phyloP scores from a whole-genome alignment of 1,284 basidiomycete genomes.

The Cryptococcus neoformans region DNA sequence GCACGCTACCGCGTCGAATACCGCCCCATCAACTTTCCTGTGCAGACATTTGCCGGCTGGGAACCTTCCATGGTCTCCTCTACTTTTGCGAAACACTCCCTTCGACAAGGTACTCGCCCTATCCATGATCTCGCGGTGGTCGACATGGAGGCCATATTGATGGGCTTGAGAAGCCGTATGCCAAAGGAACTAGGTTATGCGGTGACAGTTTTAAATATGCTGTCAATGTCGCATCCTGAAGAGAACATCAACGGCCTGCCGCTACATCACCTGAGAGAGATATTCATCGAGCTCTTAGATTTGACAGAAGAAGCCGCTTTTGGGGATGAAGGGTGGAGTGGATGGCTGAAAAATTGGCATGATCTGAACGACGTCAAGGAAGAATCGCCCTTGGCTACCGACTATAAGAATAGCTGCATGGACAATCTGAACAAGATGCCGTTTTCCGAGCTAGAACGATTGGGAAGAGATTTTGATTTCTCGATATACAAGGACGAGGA shows the following conservation, averaged over 20 bases:
- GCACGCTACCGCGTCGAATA: slow-evolving; percentile 86
- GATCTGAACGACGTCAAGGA: not conserved
- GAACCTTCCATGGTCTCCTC: slow-evolving; percentile 65
- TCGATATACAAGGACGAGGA: slow-evolving; percentile 59
- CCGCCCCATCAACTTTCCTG: slow-evolving; percentile 70
- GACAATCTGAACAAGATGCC: slow-evolving; percentile 64
- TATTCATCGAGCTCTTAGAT: slow-evolving; percentile 84
- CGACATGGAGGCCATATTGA: slow-evolving; percentile 81
- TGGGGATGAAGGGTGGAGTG: slow-evolving; percentile 53
- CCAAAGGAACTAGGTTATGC: slow-evolving; percentile 83
- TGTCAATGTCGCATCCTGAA: slow-evolving; percentile 54
- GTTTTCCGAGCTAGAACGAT: slow-evolving; percentile 79
- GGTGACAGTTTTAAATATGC: slow-evolving; percentile 80
- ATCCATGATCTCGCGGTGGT: slow-evolving; percentile 57
- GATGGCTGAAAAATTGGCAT: slow-evolving; percentile 26
- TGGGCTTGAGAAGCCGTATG: slow-evolving; percentile 84
- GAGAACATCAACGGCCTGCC: slow-evolving; percentile 61
- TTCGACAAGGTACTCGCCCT: slow-evolving; percentile 62
- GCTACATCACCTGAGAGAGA: slow-evolving; percentile 70
- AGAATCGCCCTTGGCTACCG: not conserved
- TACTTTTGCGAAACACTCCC: slow-evolving; percentile 61
- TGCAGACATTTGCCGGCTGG: slow-evolving; percentile 79
- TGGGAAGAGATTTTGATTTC: slow-evolving; percentile 81
- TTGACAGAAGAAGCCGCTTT: slow-evolving; percentile 81
- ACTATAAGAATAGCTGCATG: not conserved